Evolutionary conservation across 1,284 basidiomycete genomes (phyloP), one percentile per base, ranked within the genome.

Genomic region (Apiotrichum sp.): DNA sequence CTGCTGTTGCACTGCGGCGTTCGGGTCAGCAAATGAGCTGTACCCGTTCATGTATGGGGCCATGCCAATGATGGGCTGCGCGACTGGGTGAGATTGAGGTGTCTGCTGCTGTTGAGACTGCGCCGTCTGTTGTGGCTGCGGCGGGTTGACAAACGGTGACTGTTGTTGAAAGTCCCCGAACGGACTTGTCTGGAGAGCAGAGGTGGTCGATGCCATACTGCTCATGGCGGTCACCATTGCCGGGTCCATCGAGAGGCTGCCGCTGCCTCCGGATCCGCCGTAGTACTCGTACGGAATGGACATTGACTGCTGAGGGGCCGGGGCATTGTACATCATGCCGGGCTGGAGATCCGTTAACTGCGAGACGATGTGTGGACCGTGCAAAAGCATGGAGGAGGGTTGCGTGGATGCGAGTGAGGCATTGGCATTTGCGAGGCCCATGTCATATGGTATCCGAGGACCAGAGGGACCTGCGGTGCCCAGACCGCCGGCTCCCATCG

Each of bases 51-150:
- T 42, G 33, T 59, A 59, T 0, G 58, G 58, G 8, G 58, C 55
- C 58, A 59, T 59, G 31, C 58, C 58, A 14, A 59, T 56, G 7
- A 54, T 45, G 1, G 58, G 58, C 46, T 59, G 58, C 14, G 51
- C 56, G 7, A 50, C 8, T 11, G 42, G 41, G 10, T 44, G 53
- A 22, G 22, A 22, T 22, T 22, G 22, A 22, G 22, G 22, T 22
- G 22, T 22, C 22, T 22, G 22, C n/a, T 7, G n/a, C 22, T 52
- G 34, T 13, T 5, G 7, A n/a, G 40, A 48, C 32, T 38, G 42
- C 22, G 46, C 48, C n/a, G 14, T 9, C 11, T 52, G 34, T 13
- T 5, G 11, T 22, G 40, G 53, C 31, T 40, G 43, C n/a, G 42
- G 40, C 6, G 39, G 11, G 10, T 29, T 29, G 4, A 56, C 54